These are phyloP conservation scores for Microbotryum saponariae DNA, from an alignment of 1,284 basidiomycete species.

Conservation along the genomic window DNA sequence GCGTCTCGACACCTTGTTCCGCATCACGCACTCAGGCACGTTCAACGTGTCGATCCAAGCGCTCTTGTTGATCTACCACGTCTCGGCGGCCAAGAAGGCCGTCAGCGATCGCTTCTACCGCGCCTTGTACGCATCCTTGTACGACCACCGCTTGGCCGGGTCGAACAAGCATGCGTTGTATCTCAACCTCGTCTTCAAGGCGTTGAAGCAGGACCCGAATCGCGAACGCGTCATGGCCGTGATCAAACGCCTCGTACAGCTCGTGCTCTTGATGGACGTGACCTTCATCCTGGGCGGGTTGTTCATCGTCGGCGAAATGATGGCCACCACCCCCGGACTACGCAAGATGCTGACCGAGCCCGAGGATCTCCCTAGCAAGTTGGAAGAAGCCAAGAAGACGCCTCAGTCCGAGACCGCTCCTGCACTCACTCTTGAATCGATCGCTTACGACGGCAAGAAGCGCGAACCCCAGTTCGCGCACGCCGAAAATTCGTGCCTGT, in stretches of 20 bases:
- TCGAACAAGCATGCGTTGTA: slow-evolving; percentile 97
- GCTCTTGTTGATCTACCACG: slow-evolving; percentile 82
- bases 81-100: slow-evolving; percentile 48
- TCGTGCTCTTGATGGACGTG: slow-evolving; percentile 66
- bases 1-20: slow-evolving; percentile 89
- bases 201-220: slow-evolving; percentile 70
- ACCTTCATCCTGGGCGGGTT: slow-evolving; percentile 85
- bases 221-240: slow-evolving; percentile 67
- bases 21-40: slow-evolving; percentile 78
- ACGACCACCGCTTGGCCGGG: slow-evolving; percentile 69
- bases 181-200: slow-evolving; percentile 89
- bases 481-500: slow-evolving; percentile 72
- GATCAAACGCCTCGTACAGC: slow-evolving; percentile 77
- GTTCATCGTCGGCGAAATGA: slow-evolving; percentile 53
- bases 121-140: slow-evolving; percentile 78
- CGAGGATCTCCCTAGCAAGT: slow-evolving; percentile 39
- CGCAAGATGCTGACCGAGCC: slow-evolving; percentile 55
- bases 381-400: slow-evolving; percentile 31
- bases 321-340: slow-evolving; percentile 63
- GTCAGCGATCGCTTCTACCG: slow-evolving; percentile 82
- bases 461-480: slow-evolving; percentile 83
- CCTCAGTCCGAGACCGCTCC: slow-evolving; percentile 10
- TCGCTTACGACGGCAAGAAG: slow-evolving; percentile 72
- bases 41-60: slow-evolving; percentile 97
- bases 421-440: slow-evolving; percentile 18